phyloP scores from a whole-genome alignment of 2,329 filamentous ascomycete genomes.

The Acrodontium crateriforme region DNA sequence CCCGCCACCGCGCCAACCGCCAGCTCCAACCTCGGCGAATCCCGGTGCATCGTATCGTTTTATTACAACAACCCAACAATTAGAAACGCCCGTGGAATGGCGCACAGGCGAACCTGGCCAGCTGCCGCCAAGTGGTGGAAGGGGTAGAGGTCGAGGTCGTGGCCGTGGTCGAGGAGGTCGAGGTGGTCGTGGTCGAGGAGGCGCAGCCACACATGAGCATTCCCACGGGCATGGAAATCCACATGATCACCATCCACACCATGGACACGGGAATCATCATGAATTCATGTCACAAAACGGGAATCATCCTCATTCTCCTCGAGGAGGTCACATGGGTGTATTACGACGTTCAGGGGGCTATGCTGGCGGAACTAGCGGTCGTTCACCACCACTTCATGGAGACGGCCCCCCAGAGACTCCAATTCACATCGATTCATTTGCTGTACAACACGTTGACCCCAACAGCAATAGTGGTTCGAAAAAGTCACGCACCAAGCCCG shows the following conservation, averaged over 20 bases:
- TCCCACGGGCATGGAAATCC: slow-evolving; percentile 17
- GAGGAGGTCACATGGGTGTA: slow-evolving; percentile 1
- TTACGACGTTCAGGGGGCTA: slow-evolving; percentile 12
- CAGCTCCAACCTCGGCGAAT: slow-evolving; percentile 7
- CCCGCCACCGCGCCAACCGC: slow-evolving; percentile 8
- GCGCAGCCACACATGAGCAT: slow-evolving; percentile 8
- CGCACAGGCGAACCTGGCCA: slow-evolving; percentile 12
- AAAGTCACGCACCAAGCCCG: slow-evolving; percentile 37
- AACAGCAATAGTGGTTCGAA: too few relatives aligned
- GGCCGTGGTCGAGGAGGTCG: slow-evolving; percentile 20
- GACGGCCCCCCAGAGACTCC: slow-evolving; percentile 4
- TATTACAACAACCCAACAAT: slow-evolving; percentile 18
- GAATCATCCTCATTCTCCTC: too few relatives aligned
- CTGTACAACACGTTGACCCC: slow-evolving; percentile 7
- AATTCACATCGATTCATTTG: slow-evolving; percentile 1
- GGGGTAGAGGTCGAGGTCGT: slow-evolving; percentile 14
- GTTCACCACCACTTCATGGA: neutral
- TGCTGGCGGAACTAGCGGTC: slow-evolving; percentile 12
- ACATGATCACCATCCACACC: too few relatives aligned
- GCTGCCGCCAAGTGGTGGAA: slow-evolving; percentile 16
- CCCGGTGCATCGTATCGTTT: slow-evolving; percentile 22
- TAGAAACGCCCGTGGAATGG: slow-evolving; percentile 19
- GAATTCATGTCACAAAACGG: too few relatives aligned
- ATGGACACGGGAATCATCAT: slow-evolving; percentile 24
- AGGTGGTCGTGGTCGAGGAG: slow-evolving; percentile 27